These are phyloP conservation scores for Starmera amethionina DNA, from an alignment of 805 yeast species.

Conservation along the genomic window DNA sequence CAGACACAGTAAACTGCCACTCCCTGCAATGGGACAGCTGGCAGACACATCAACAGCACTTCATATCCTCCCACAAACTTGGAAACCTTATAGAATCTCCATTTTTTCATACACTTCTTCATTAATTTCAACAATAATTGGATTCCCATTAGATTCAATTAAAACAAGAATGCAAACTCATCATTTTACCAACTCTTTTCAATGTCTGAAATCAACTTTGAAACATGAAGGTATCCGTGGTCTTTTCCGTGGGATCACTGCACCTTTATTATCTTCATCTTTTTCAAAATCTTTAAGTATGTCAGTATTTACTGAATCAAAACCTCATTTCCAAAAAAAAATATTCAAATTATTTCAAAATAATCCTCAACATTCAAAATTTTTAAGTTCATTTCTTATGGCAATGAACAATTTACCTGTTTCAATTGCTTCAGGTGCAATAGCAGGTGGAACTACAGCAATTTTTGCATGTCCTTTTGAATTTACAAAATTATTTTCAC, in stretches of 20 bases:
- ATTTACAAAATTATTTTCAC: slow-evolving; percentile 73
- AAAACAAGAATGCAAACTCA: slow-evolving; percentile 84
- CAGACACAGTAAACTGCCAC: too few relatives aligned
- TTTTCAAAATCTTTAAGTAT: slow-evolving; percentile 58
- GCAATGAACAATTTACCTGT: slow-evolving; percentile 34
- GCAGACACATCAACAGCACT: slow-evolving; percentile 29
- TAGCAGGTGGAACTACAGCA: slow-evolving; percentile 58
- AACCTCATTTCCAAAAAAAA: slow-evolving; percentile 26
- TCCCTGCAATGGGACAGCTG: too few relatives aligned
- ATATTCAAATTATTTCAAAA: slow-evolving; percentile 10
- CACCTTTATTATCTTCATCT: slow-evolving; percentile 62
- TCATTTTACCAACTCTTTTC: slow-evolving; percentile 42
- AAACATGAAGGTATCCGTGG: slow-evolving; percentile 57
- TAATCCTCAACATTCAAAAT: slow-evolving; percentile 4
- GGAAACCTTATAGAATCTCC: slow-evolving; percentile 47
- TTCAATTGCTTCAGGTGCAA: slow-evolving; percentile 45
- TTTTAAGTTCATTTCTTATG: slow-evolving; percentile 3
- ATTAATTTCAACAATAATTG: slow-evolving; percentile 53
- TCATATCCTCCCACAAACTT: slow-evolving; percentile 34
- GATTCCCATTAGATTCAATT: slow-evolving; percentile 79
- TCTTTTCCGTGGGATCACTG: slow-evolving; percentile 66
- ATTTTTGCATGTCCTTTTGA: slow-evolving; percentile 77
- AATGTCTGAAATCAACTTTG: slow-evolving; percentile 49
- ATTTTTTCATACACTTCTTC: slow-evolving; percentile 58
- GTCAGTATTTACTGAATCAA: slow-evolving; percentile 45